Base-by-base conservation (phyloP, 2,329 filamentous ascomycete species). In the Dendryphion nanum region DNA sequence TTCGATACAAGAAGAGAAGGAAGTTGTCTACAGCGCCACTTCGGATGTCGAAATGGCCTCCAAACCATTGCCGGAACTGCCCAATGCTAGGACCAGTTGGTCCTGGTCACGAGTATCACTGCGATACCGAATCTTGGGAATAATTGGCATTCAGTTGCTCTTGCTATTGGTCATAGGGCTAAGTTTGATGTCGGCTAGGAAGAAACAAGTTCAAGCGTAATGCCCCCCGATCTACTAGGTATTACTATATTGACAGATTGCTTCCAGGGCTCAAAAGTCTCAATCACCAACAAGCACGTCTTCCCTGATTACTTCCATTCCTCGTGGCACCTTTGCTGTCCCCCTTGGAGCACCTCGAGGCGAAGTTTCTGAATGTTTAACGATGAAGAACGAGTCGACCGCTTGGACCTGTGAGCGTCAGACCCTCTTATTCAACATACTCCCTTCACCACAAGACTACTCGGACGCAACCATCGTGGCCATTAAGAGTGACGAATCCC, bases 1-100 rank as follows among this genome's bases (percentile, higher is more conserved):
- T 12, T 56, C 53, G 8, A 46, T 48, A 6, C 38, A 47, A 12
- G 47, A 53, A 17, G 58, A 61, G 35, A 61, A 60, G 23, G 59
- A 63, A 26, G 49, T 60, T 3, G 48, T 57, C 7, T 42, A 48
- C 2, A 14, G 24, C 6, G 35, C 30, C 5, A 36, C 30, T 15
- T 4, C 38, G 33, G 8, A 36, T 36, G 13, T 38, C 38, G 18
- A 38, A 36, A 16, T 16, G 13, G 15, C 18, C n/a, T 33, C 50
- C 13, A 61, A 62, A 21, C 57, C 54, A 12, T 32, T 61, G 13
- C 59, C 59, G 5, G 41, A 13, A 6, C 33, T 56, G 0, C 59
- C 59, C 2, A 39, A 24, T 18, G 46, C 47, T 1, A 37, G 41
- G 14, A n/a, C n/a, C n/a, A n/a, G n/a, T n/a, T n/a, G n/a, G n/a